Evolutionary conservation across 176 grass and related monocot species (phyloP).

Genomic region (Dactylis glomerata): DNA sequence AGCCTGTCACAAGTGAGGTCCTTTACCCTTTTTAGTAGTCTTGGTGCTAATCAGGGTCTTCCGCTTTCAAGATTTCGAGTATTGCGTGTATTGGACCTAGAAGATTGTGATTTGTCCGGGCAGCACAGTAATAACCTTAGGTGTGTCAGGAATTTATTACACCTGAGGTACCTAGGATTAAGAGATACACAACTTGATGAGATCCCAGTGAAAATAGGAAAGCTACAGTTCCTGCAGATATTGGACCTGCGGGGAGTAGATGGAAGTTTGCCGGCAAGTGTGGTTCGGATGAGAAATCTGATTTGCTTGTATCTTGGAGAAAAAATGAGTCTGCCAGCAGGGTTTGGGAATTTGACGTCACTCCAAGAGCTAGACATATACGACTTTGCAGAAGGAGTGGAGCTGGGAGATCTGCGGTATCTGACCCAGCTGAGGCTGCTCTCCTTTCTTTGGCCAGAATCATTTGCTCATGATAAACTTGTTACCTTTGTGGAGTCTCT

Average conservation of each 20-base stretch:
- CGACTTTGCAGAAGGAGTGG: not conserved
- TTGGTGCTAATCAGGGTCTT: no score
- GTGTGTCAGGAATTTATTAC: not conserved
- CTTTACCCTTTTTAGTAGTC: no score
- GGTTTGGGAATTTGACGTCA: not conserved
- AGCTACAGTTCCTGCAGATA: not conserved
- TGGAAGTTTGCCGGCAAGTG: not conserved
- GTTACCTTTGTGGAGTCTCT: not conserved
- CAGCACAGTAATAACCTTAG: not conserved
- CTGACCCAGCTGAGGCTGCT: not conserved
- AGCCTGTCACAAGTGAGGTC: no score
- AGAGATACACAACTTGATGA: fast-evolving
- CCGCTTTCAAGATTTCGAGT: no score
- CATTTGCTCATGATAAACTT: not conserved
- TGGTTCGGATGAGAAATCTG: not conserved
- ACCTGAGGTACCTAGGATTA: not conserved
- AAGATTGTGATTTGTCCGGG: no score
- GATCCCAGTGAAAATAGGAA: not conserved
- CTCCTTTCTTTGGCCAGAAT: fast-evolving
- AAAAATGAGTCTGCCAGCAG: not conserved
- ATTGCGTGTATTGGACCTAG: no score
- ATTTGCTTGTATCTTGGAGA: not conserved
- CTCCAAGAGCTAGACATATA: not conserved
- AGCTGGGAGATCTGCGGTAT: not conserved
- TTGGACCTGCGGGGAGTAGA: fast-evolving